A percentile compares a stretch with the other conserved stretches of the same genome.
Conservation (phyloP, 1,284 basidiomycete species). For the Apiotrichum domesticum region DNA sequence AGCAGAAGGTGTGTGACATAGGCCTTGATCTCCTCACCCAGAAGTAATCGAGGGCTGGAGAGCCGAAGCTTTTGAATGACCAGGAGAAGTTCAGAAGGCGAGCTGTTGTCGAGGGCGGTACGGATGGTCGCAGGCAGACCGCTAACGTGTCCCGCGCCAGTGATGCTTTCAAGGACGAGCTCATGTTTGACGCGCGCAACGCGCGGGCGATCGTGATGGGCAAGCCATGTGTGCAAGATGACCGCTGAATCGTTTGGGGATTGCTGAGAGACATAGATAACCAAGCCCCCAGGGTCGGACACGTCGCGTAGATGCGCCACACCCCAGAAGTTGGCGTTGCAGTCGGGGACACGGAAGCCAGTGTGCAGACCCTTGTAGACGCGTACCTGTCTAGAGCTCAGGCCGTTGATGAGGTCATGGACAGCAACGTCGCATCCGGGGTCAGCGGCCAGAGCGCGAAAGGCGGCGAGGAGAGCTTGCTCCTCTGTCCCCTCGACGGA, state of each 20-base stretch:
- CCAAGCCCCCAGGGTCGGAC: neutral
- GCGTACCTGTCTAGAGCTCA: neutral
- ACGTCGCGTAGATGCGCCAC: neutral
- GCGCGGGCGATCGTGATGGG: neutral
- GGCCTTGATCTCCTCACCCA: neutral
- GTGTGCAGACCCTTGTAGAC: slow-evolving; percentile 12
- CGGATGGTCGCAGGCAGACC: slow-evolving; percentile 4
- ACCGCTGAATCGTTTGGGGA: slow-evolving; percentile 8
- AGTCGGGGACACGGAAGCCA: slow-evolving; percentile 7
- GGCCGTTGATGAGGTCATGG: slow-evolving; percentile 7
- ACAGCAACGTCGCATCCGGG: neutral
- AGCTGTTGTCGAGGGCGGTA: slow-evolving; percentile 2
- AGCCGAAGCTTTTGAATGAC: slow-evolving; percentile 2
- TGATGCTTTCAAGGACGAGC: slow-evolving; percentile 5
- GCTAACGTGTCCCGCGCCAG: neutral
- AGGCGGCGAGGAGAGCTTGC: slow-evolving; percentile 2
- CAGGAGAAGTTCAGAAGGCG: slow-evolving; percentile 1
- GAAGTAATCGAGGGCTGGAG: neutral
- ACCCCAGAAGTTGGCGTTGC: slow-evolving; percentile 8
- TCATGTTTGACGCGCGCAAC: slow-evolving; percentile 5
- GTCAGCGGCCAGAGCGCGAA: slow-evolving; percentile 1
- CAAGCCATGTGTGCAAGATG: slow-evolving; percentile 11
- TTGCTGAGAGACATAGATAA: slow-evolving; percentile 9
- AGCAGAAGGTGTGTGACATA: slow-evolving; percentile 1
- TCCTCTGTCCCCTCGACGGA: slow-evolving; percentile 2